Conservation (phyloP, 495 filamentous ascomycete species). For the Penicillium goetzii region DNA sequence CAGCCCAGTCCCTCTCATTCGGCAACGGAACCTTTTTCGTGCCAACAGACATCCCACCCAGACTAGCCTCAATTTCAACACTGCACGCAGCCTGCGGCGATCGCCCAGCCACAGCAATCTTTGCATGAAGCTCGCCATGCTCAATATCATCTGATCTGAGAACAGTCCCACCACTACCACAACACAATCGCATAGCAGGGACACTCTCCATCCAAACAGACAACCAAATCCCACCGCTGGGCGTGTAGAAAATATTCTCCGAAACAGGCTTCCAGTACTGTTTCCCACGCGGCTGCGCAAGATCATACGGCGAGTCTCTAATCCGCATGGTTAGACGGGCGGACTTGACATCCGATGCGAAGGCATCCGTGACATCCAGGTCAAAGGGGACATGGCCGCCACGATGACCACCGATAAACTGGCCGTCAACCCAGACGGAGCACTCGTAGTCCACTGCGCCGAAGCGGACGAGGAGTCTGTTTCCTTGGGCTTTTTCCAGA, state of each 20-base stretch:
- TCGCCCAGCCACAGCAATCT: constrained; percentile 28
- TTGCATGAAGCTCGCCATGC: constrained; percentile 30
- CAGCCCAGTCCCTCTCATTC: constrained; percentile 26
- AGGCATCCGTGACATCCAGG: constrained; percentile 36
- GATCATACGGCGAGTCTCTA: constrained; percentile 39
- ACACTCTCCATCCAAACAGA: constrained; percentile 46
- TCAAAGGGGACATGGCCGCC: constrained; percentile 48
- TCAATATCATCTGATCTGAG: constrained; percentile 40
- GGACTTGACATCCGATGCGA: constrained; percentile 1
- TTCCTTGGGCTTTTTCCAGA: constrained; percentile 17
- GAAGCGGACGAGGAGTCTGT: constrained; percentile 39
- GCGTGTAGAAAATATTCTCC: constrained; percentile 48
- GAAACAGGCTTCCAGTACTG: constrained; percentile 46
- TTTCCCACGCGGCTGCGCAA: constrained; percentile 45
- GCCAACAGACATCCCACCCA: constrained; percentile 27
- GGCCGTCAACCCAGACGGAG: constrained; percentile 38
- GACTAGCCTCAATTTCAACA: constrained; percentile 34
- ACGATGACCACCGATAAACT: constrained; percentile 29
- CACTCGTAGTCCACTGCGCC: constrained; percentile 47
- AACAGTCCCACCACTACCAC: constrained; percentile 40
- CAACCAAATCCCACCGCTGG: constrained; percentile 43
- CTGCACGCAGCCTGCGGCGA: constrained; percentile 13
- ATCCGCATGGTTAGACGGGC: constrained; percentile 35
- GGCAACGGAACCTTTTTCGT: constrained; percentile 17
- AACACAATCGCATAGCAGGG: constrained; percentile 29